Base-by-base conservation (phyloP, 306 rosid species). In the Malus asiatica region DNA sequence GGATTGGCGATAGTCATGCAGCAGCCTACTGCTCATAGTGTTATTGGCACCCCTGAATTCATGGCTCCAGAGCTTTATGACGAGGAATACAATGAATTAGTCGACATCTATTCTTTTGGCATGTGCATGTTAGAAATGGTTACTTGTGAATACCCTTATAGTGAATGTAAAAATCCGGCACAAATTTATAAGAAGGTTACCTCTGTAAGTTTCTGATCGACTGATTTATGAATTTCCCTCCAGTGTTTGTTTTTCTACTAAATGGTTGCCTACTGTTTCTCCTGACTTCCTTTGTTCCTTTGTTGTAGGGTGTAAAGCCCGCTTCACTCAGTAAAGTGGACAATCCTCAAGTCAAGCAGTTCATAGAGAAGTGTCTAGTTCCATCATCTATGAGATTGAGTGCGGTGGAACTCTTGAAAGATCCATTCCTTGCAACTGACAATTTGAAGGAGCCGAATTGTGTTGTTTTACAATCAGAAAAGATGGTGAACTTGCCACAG, bases 31-130 rank as follows among this genome's bases (percentile, higher is more conserved):
- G 97, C 98, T 15, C 89, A 86, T 14, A 95, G 96, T 88, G 96
- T 90, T 12, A 88, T 95, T 38, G 96, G 98, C 58, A 92, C 98
- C 20, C 98, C 96, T 0, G 98, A 94, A 77, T 94, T 94, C 82
- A 94, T 94, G 98, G 98, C 97, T 57, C 98, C 98, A 0, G 98
- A 95, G 87, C 97, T 95, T 70, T 95, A 95, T 38, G 98, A 95
- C 1, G 98, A 92, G 78, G 95, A 95, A 68, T 95, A 95, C 48
- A 85, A 90, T 78, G 97, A 90, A 83, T 94, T 92, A 66, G 96
- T 89, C n/a, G 98, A 95, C 83, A 79, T 92, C 64, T 95, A 92
- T 88, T 92, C 98, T 81, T 95, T 95, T 77, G 98, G 98, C 74
- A 83, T 95, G 98, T 92, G 98, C 78, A 84, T 95, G 78, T 77